These are phyloP conservation scores for Trichosporon ovoides DNA, from an alignment of 1,284 basidiomycete species.

Conservation along the genomic window DNA sequence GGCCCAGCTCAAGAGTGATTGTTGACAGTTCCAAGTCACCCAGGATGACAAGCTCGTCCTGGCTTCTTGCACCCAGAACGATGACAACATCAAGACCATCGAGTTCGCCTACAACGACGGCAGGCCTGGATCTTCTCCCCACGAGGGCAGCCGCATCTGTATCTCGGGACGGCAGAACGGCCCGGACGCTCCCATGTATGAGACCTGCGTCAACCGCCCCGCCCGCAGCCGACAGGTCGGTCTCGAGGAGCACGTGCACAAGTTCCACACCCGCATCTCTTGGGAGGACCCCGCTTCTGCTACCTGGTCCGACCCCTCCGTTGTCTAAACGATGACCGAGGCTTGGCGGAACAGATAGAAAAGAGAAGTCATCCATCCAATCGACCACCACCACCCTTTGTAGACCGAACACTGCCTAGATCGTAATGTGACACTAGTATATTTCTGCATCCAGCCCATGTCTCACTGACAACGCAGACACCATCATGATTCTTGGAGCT, in stretches of 20 bases:
- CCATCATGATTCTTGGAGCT: no score
- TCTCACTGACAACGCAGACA: no score
- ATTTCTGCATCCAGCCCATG: no score
- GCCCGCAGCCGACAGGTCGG: not conserved
- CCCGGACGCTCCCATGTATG: not conserved
- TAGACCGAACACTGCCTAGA: no score
- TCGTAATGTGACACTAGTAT: no score
- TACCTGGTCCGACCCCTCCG: not conserved
- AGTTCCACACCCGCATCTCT: not conserved
- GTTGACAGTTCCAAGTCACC: not conserved
- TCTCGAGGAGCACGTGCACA: not conserved
- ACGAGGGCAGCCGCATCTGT: not conserved
- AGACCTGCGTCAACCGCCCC: not conserved
- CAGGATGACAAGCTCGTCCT: not conserved
- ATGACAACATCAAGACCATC: not conserved
- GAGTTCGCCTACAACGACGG: not conserved
- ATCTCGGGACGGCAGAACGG: not conserved
- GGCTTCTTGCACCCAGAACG: conserved; percentile 1
- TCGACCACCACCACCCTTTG: no score
- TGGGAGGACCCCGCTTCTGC: not conserved
- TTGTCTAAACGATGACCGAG: not conserved
- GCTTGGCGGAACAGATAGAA: no score
- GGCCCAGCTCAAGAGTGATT: no score
- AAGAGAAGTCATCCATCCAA: no score
- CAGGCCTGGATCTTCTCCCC: not conserved